Evolutionary conservation across 768 basidiomycete species (phyloP).

Genomic region (Terana coerulea): DNA sequence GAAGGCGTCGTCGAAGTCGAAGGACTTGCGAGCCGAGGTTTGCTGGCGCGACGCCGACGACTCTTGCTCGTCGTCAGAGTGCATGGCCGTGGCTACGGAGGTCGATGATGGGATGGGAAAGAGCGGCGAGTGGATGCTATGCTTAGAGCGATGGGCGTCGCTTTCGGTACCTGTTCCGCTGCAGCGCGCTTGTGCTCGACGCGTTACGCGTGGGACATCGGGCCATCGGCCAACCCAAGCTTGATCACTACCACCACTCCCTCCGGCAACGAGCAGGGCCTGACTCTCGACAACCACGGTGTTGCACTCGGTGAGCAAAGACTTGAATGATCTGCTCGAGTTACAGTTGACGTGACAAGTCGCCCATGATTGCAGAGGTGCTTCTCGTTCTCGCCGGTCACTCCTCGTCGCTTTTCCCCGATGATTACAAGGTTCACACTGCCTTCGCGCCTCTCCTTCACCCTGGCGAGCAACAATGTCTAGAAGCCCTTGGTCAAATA

Average conservation of each 20-base stretch:
- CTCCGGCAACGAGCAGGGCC: not conserved
- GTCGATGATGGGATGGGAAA: not conserved
- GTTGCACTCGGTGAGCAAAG: not conserved
- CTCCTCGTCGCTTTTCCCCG: conserved; percentile 76
- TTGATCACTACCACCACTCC: not conserved
- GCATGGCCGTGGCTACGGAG: conserved; percentile 1
- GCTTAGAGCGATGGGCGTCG: conserved; percentile 9
- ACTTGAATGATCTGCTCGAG: not conserved
- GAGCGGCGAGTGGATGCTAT: conserved; percentile 5
- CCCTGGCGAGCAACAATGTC: conserved; percentile 82
- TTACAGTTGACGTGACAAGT: conserved; percentile 12
- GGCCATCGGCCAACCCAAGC: not conserved
- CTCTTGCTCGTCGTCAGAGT: conserved; percentile 15
- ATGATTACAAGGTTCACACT: conserved; percentile 54
- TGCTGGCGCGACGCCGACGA: not conserved
- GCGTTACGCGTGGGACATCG: conserved; percentile 9
- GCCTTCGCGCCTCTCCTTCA: conserved; percentile 73
- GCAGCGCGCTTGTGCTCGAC: conserved; percentile 5
- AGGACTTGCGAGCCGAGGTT: not conserved
- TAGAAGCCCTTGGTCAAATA: conserved; percentile 74
- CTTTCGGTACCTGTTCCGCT: not conserved
- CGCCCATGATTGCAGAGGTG: conserved; percentile 80
- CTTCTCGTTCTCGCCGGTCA: conserved; percentile 86
- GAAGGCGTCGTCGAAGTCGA: conserved; percentile 61
- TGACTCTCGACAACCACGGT: not conserved